These are phyloP conservation scores for Eucalyptus rudis DNA, from an alignment of 345 rosid species.

Conservation along the genomic window DNA sequence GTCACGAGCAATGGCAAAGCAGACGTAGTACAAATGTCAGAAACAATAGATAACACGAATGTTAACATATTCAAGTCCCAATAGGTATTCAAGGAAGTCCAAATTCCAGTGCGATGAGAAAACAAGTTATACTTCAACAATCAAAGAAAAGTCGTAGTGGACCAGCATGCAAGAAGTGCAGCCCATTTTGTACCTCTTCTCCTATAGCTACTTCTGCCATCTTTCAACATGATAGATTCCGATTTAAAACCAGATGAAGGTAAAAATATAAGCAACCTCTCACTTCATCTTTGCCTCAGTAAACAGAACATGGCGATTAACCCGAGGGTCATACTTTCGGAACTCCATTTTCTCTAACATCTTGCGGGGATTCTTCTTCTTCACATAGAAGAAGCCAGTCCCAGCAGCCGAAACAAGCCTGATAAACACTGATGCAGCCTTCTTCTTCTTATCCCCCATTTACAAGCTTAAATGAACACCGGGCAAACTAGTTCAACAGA, in stretches of 20 bases:
- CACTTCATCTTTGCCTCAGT: conserved; percentile 93
- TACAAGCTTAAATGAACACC: not conserved
- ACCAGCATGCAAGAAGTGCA: not conserved
- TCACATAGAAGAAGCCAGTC: conserved; percentile 92
- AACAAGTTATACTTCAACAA: not conserved
- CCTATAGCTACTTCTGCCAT: not conserved
- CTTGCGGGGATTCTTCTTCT: conserved; percentile 78
- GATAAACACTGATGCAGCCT: conserved; percentile 69
- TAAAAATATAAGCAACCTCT: not conserved
- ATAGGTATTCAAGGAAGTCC: not conserved
- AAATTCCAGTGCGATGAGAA: not conserved
- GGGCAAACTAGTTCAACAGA: not conserved
- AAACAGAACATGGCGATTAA: conserved; percentile 84
- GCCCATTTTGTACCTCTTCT: not conserved
- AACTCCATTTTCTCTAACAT: conserved; percentile 83
- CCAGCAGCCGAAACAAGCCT: conserved; percentile 95
- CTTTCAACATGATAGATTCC: not conserved
- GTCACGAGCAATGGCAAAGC: not conserved
- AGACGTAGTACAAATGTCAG: not conserved
- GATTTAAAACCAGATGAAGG: not conserved
- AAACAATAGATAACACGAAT: not conserved
- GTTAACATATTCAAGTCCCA: not conserved
- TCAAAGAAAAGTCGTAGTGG: not conserved
- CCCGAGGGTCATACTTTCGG: conserved; percentile 88
- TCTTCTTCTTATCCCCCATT: conserved; percentile 91